Conservation (phyloP, 805 yeast genomes). For the Deakozyma indianensis region DNA sequence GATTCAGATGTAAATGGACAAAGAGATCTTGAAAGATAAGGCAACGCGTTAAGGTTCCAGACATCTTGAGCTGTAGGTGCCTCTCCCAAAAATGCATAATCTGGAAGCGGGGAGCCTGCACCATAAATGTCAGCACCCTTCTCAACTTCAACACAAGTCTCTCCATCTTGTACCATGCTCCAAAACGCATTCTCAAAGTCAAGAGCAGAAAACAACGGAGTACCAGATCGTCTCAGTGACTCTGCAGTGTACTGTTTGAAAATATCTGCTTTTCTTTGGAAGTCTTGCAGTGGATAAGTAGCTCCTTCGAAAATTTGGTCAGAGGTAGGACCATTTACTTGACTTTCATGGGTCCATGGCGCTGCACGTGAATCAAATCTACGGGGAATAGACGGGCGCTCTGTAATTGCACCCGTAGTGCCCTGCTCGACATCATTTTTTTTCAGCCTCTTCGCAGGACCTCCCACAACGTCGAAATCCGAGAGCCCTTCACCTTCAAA, state of each 20-base stretch:
- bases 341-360: neutral
- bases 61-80: constrained; percentile 40
- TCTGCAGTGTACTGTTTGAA: constrained; percentile 15
- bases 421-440: constrained; percentile 10
- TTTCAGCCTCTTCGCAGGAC: too few relatives aligned
- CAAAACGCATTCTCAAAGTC: constrained; percentile 54
- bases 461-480: neutral
- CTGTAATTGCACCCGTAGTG: neutral
- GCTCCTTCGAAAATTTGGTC: constrained; percentile 26
- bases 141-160: constrained; percentile 41
- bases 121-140: constrained; percentile 82
- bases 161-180: constrained; percentile 32
- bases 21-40: constrained; percentile 57
- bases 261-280: constrained; percentile 39
- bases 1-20: constrained; percentile 33
- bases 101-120: constrained; percentile 57
- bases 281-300: constrained; percentile 40
- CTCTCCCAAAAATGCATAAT: constrained; percentile 9
- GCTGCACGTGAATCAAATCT: neutral
- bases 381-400: neutral
- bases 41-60: constrained; percentile 63
- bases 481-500: neutral
- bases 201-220: constrained; percentile 5
- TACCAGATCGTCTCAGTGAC: constrained; percentile 4
- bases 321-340: neutral